Conservation (phyloP, 352 stramenopile species). For the Saprolegnia parasitica region DNA sequence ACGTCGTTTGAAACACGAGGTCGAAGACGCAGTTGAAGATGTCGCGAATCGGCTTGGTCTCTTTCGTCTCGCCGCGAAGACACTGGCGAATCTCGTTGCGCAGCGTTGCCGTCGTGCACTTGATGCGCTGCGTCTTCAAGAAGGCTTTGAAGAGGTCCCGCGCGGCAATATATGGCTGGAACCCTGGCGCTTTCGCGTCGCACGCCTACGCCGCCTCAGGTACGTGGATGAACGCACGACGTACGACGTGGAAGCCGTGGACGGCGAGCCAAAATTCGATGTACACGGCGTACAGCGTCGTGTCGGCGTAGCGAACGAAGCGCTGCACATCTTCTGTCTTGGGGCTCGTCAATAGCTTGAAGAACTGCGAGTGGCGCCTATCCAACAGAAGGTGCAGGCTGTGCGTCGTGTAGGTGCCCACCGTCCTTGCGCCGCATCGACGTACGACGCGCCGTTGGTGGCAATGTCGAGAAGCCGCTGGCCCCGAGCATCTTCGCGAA, state of each 20-base stretch:
- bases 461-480: conserved; percentile 6
- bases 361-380: conserved; percentile 12
- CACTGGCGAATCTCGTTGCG: conserved; percentile 15
- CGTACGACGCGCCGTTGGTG: conserved; percentile 8
- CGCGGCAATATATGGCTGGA: neutral
- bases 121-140: conserved; percentile 9
- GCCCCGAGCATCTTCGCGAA: conserved; percentile 4
- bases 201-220: conserved; percentile 1
- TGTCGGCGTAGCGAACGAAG: conserved; percentile 2
- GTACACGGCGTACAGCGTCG: neutral
- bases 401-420: neutral
- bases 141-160: conserved; percentile 15
- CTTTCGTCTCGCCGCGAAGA: conserved; percentile 1
- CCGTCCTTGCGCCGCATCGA: neutral
- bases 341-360: neutral
- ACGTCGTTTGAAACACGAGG: conserved; percentile 20
- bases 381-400: neutral
- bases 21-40: conserved; percentile 10
- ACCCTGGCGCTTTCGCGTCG: neutral
- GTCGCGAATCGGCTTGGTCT: neutral
- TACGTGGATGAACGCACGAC: conserved; percentile 5
- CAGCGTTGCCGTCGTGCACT: conserved; percentile 17
- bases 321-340: neutral
- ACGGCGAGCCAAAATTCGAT: conserved; percentile 23
- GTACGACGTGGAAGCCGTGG: neutral